Percentiles rank a stretch among this genome's conserved stretches.
phyloP scores from a whole-genome alignment of 495 filamentous ascomycete species.

The Sabuloglossum arenarium region DNA sequence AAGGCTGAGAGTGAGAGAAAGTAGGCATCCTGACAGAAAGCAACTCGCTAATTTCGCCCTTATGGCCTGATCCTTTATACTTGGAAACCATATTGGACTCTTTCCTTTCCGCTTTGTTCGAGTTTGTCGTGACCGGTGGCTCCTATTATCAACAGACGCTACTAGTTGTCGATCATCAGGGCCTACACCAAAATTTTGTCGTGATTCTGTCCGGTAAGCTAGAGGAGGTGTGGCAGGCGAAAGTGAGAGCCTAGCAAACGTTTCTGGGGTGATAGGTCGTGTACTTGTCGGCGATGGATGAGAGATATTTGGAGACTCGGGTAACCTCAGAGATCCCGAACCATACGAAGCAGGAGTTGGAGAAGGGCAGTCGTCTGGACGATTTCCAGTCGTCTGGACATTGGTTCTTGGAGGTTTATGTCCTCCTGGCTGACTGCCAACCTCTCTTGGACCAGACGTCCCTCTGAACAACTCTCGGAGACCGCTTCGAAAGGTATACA shows the following conservation, averaged over 20 bases:
- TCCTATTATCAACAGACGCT: neutral
- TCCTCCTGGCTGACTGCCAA: neutral
- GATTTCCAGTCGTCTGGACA: neutral
- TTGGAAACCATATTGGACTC: constrained; percentile 26
- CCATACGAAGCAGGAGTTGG: neutral
- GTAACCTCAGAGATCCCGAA: neutral
- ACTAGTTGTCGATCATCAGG: neutral
- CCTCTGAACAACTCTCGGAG: neutral
- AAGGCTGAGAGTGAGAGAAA: constrained; percentile 31
- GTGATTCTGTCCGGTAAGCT: neutral
- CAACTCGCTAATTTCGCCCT: constrained; percentile 34
- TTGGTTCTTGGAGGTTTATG: neutral
- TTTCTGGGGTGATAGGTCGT: neutral
- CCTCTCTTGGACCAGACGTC: neutral
- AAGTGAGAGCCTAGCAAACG: neutral
- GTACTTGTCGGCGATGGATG: neutral
- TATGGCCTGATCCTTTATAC: constrained; percentile 29
- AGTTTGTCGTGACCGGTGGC: neutral
- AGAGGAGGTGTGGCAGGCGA: neutral
- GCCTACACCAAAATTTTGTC: neutral
- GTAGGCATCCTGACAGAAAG: constrained; percentile 31
- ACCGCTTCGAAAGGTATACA: neutral
- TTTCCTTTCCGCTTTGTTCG: neutral
- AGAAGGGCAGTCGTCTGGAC: neutral
- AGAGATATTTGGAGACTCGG: neutral